Base-by-base conservation (phyloP, 2,329 filamentous ascomycete genomes). In the Metarhizium rileyi region DNA sequence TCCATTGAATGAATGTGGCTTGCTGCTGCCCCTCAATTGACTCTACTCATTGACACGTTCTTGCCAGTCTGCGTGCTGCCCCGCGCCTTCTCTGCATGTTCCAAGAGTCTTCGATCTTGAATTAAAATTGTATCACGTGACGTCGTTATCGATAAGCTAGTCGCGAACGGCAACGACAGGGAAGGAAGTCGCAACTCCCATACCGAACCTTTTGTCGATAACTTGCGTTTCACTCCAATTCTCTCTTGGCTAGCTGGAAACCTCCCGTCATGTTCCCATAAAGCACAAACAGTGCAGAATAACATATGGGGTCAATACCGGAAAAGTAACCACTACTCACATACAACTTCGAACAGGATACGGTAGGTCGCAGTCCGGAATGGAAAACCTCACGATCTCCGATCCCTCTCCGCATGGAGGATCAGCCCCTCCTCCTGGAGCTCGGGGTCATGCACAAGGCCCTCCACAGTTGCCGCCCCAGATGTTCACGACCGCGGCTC, bases 401-500 rank as follows among this genome's bases (percentile, higher is more conserved):
- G 76, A 78, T 57, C 62, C 66, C 55, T 68, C 72, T 50, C 60
- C 62, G 54, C 60, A 59, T 27, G 54, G 63, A 30, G 38, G n/a
- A n/a, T n/a, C n/a, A n/a, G 63, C 66, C 55, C 68, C 72, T 50
- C 60, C 62, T 55, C 60, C 59, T 27, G 54, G 63, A 30, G 38
- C 20, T 42, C 38, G 38, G 9, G 63, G 61, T 55, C 47, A 42
- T 23, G 44, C 69, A 27, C 77, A 80, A 46, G 67, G 72, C 49
- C 71, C 74, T 44, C 69, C 75, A 55, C 86, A 88, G 68, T 73
- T 91, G 36, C 87, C 87, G 14, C 90, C 90, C 52, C 91, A 98
- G 74, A 96, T 97, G 86, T 98, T 98, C 72, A 95, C 93, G 18
- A 98, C 93, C 28, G 93, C 93, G 28, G 90, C 93, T 49, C 93